These are phyloP conservation scores for Xylaria digitata DNA, from an alignment of 2,329 filamentous ascomycete species.

Conservation along the genomic window DNA sequence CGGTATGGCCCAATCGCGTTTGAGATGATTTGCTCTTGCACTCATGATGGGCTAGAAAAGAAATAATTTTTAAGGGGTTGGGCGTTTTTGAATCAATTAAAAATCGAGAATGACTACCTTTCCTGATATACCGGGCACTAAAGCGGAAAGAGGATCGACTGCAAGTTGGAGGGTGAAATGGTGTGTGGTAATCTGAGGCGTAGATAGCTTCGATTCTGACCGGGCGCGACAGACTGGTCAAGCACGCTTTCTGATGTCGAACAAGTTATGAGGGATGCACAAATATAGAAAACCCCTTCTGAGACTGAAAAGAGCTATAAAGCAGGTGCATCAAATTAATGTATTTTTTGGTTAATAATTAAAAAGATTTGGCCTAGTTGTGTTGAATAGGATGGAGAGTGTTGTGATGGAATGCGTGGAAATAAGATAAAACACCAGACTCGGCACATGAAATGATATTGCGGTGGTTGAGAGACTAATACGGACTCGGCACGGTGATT, in stretches of 20 bases:
- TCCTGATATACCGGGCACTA: neutral
- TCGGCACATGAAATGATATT: conserved; percentile 23
- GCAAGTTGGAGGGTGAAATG: conserved; percentile 33
- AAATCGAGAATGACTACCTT: neutral
- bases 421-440: conserved; percentile 36
- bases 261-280: conserved; percentile 3
- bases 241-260: neutral
- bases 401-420: conserved; percentile 36
- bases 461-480: conserved; percentile 39
- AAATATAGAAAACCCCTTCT: conserved; percentile 1
- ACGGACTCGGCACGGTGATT: conserved; percentile 26
- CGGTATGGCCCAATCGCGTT: neutral
- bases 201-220: conserved; percentile 47
- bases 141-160: conserved; percentile 10
- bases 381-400: conserved; percentile 44
- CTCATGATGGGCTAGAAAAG: neutral
- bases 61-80: neutral
- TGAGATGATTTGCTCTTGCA: neutral
- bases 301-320: conserved; percentile 32
- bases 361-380: conserved; percentile 38
- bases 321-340: conserved; percentile 35
- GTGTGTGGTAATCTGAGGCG: conserved; percentile 39
- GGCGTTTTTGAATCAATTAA: neutral
- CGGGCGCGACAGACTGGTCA: conserved; percentile 13
- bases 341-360: conserved; percentile 29